Base-by-base conservation (phyloP, 2,329 filamentous ascomycete genomes). In the Calcarisporium arbuscula region DNA sequence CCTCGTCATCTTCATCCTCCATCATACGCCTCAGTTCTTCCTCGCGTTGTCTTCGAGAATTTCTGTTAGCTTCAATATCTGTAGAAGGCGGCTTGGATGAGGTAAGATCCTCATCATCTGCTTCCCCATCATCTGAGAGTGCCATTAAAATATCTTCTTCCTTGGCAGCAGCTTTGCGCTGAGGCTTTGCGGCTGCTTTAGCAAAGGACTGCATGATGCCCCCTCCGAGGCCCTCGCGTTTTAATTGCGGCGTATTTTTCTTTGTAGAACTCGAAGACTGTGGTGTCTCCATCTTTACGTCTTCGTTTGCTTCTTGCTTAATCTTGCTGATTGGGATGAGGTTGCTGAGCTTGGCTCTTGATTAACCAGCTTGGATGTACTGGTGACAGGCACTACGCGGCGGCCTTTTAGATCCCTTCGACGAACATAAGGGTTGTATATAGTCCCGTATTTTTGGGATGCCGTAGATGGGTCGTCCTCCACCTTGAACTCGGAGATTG, bases 121-220 rank as follows among this genome's bases (percentile, higher is more conserved):
- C 61, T 33, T 64, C 60, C 1, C 61, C 61, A 28, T 65, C 61
- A 26, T 64, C 61, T 8, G 60, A 63, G 12, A 62, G 38, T 4
- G 55, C 49, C 49, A 54, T 52, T 6, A 36, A 28, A 5, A 38
- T 37, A 12, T 60, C 55, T 25, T 58, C 54, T 30, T 54, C 47
- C 33, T 60, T 46, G 6, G 47, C 39, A 8, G 49, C 44, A 48
- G 80, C 85, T 5, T 79, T 65, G 47, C 65, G 68, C 5, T 60
- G 49, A 1, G 65, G 50, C 32, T 52, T 60, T 5, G 55, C 48
- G 4, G 56, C 58, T 5, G 68, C 65, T 49, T 82, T 85, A 11
- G 85, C 83, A 54, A 94, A 94, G 0, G 85, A 83, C 40, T 82
- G 80, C 68, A 92, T 87, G 18, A 94, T 76, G 39, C 75, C 74